Base-by-base conservation (phyloP, 73 alveolate species). In the Symbiodinium natans region DNA sequence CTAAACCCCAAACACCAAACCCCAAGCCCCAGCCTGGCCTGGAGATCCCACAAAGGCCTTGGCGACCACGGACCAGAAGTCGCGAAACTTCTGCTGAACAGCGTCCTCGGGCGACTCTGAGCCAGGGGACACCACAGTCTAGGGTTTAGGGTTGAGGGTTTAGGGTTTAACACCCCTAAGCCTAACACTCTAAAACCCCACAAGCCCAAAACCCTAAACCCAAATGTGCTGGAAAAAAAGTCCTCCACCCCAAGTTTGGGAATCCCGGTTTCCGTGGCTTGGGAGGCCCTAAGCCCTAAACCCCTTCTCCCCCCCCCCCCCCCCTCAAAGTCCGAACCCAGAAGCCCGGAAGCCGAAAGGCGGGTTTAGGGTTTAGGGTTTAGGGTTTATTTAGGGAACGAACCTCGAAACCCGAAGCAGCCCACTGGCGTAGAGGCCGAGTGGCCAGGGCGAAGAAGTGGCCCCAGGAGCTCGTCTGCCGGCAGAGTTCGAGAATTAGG, bases 361-460 rank as follows among this genome's bases (percentile, higher is more conserved):
- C 13, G n/a, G n/a, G 9, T 46, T 46, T 2, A 46, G 59, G 68
- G 68, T 3, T 52, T 5, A 11, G 68, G 68, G 68, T 52, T 52
- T 5, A 11, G 68, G 25, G n/a, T 52, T 52, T 52, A 52, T 48
- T 48, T 48, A 15, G 19, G 63, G 63, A 43, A 43, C 19, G 56
- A 43, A 43, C 74, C 74, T n/a, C 31, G 5, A 56, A 3, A 15
- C 17, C 7, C 25, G 42, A 31, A 15, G 83, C 83, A 56, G 25
- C 77, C 77, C 33, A 59, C 8, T 25, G 27, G 7, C 77, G 0
- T 59, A 1, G 11, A 82, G 15, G 56, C 83, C 83, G 41, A 63
- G 95, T 17, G 73, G 34, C 96, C 33, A 63, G 68, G 34, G 96
- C 42, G 87, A 89, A 89, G 96, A 89, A 89, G 33, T 89, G 73